Evolutionary conservation across 2,329 filamentous ascomycete genomes (phyloP).

Genomic region (Aspergillus neoniger): DNA sequence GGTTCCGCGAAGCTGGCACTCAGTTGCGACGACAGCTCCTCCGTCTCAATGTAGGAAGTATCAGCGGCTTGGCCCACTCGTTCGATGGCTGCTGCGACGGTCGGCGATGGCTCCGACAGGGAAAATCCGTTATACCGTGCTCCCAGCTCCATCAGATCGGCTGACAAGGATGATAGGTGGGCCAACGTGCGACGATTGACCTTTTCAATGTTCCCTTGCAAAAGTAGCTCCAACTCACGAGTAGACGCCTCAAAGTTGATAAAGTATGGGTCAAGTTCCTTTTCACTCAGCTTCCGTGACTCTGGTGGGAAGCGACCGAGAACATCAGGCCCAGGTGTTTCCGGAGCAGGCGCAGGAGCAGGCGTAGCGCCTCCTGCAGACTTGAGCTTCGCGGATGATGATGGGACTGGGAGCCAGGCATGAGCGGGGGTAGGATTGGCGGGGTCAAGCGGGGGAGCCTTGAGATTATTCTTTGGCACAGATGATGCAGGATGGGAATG

Average conservation of each 20-base stretch:
- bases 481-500: slow-evolving; percentile 87
- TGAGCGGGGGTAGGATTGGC: slow-evolving; percentile 90
- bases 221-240: slow-evolving; percentile 82
- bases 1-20: slow-evolving; percentile 94
- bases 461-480: slow-evolving; percentile 90
- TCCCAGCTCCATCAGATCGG: slow-evolving; percentile 88
- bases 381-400: slow-evolving; percentile 82
- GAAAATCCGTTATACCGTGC: slow-evolving; percentile 98
- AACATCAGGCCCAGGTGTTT: slow-evolving; percentile 60
- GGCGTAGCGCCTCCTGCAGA: slow-evolving; percentile 38
- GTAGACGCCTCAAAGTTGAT: slow-evolving; percentile 89
- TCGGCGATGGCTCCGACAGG: slow-evolving; percentile 84
- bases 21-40: slow-evolving; percentile 83
- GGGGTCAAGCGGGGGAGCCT: slow-evolving; percentile 90
- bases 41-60: slow-evolving; percentile 91
- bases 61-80: slow-evolving; percentile 92
- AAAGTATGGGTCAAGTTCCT: slow-evolving; percentile 95
- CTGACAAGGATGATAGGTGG: slow-evolving; percentile 78
- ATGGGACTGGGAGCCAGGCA: slow-evolving; percentile 81
- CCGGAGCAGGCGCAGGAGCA: slow-evolving; percentile 53
- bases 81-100: slow-evolving; percentile 89
- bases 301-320: slow-evolving; percentile 82
- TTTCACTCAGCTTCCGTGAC: slow-evolving; percentile 73
- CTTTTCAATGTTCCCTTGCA: slow-evolving; percentile 94
- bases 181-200: slow-evolving; percentile 87